phyloP scores from a whole-genome alignment of 2,329 filamentous ascomycete species.

The Calonectria henricotiae region DNA sequence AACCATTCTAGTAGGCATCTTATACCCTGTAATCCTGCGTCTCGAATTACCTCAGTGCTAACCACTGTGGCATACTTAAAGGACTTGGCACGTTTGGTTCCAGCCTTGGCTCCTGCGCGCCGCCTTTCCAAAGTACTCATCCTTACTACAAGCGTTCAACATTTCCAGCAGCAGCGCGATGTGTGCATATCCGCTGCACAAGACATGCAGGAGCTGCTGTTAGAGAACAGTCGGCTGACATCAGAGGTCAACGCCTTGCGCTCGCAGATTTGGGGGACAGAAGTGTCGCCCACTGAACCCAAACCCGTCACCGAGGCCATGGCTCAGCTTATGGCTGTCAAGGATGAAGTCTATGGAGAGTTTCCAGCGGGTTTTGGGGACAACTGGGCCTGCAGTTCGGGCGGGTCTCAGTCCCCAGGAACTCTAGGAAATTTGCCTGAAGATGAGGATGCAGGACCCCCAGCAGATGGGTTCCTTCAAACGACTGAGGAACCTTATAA shows the following conservation, averaged over 20 bases:
- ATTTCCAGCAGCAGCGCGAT: constrained; percentile 11
- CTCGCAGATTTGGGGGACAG: constrained; percentile 4
- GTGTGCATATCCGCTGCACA: neutral
- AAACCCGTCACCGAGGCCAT: neutral
- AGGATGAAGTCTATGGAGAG: constrained; percentile 5
- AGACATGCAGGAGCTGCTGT: constrained; percentile 1
- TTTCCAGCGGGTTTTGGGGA: constrained; percentile 1
- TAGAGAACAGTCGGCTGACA: neutral
- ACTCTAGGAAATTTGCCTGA: neutral
- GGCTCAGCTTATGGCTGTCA: neutral
- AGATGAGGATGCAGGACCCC: neutral
- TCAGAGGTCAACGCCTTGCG: constrained; percentile 11
- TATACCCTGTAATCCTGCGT: neutral
- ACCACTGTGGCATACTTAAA: neutral
- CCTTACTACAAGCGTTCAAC: neutral
- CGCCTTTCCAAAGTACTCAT: constrained; percentile 12
- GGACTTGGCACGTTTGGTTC: constrained; percentile 1
- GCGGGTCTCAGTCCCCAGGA: neutral
- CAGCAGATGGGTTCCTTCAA: neutral
- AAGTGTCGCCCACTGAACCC: neutral
- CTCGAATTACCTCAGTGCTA: neutral
- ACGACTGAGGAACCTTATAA: neutral
- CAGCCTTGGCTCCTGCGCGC: constrained; percentile 1
- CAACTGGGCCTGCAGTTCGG: neutral
- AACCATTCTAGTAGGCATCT: neutral